These are phyloP conservation scores for Cordyceps farinosa DNA, from an alignment of 2,329 filamentous ascomycete genomes.

Conservation along the genomic window DNA sequence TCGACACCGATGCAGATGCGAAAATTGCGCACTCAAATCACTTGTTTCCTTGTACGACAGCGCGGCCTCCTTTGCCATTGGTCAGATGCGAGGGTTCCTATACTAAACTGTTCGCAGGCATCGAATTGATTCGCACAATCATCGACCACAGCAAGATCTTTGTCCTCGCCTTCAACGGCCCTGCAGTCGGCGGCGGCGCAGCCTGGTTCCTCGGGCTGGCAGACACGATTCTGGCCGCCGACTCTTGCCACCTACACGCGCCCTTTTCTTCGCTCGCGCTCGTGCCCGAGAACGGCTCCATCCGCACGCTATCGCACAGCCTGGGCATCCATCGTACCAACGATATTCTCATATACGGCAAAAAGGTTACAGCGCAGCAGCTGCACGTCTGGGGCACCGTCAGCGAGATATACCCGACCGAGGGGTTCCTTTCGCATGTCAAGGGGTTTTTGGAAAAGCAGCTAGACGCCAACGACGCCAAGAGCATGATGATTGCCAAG, in stretches of 20 bases:
- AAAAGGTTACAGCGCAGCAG: neutral
- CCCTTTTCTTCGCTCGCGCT: slow-evolving; percentile 12
- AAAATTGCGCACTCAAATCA: slow-evolving; percentile 2
- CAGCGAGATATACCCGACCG: slow-evolving; percentile 1
- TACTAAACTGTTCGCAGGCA: neutral
- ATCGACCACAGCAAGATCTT: slow-evolving; percentile 17
- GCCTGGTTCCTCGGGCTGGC: slow-evolving; percentile 15
- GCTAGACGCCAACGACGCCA: slow-evolving; percentile 7
- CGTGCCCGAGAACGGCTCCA: slow-evolving; percentile 15
- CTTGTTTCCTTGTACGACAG: neutral
- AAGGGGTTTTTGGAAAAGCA: slow-evolving; percentile 1
- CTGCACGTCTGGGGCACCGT: slow-evolving; percentile 6
- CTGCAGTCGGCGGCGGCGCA: slow-evolving; percentile 15
- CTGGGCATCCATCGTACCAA: slow-evolving; percentile 15
- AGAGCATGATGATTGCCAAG: slow-evolving; percentile 15
- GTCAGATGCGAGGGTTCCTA: no score
- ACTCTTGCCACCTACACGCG: neutral
- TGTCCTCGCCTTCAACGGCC: slow-evolving; percentile 13
- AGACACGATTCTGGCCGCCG: slow-evolving; percentile 7
- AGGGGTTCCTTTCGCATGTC: slow-evolving; percentile 2
- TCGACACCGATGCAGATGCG: slow-evolving; percentile 1
- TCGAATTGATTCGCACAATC: slow-evolving; percentile 13
- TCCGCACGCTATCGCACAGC: neutral
- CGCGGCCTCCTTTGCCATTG: neutral
- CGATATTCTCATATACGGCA: slow-evolving; percentile 16